phyloP scores from a whole-genome alignment of 192 early-diverging fungal genomes.

The Funneliformis geosporum region DNA sequence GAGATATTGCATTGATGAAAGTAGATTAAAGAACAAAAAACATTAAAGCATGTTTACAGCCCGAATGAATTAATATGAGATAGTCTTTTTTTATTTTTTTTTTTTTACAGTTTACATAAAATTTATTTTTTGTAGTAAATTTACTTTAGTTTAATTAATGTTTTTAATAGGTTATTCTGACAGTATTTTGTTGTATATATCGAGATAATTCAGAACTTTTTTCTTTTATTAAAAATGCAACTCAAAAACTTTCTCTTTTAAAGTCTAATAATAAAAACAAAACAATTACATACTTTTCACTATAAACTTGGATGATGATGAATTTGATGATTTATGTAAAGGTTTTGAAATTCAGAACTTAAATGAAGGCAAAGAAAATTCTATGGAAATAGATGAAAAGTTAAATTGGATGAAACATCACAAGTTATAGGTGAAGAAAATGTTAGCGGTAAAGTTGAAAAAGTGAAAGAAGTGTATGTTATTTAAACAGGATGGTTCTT shows the following conservation, averaged over 20 bases:
- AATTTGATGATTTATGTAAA: not conserved
- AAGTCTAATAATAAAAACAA: slow-evolving; percentile 38
- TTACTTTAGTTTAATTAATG: not conserved
- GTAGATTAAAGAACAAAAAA: slow-evolving; percentile 55
- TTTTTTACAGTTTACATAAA: not conserved
- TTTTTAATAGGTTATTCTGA: slow-evolving; percentile 33
- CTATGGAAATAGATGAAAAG: slow-evolving; percentile 29
- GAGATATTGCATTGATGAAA: slow-evolving; percentile 60
- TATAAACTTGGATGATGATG: not conserved
- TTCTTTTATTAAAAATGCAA: slow-evolving; percentile 35
- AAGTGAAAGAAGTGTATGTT: slow-evolving; percentile 52
- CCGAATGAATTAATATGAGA: slow-evolving; percentile 45
- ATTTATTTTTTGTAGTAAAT: not conserved
- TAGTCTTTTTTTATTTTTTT: too few relatives aligned
- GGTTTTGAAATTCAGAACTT: not conserved
- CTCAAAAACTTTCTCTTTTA: slow-evolving; percentile 3
- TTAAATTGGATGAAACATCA: slow-evolving; percentile 23
- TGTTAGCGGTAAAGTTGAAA: slow-evolving; percentile 43
- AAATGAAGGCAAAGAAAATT: not conserved
- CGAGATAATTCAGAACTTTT: too few relatives aligned
- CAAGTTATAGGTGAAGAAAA: slow-evolving; percentile 45
- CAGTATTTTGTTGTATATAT: slow-evolving; percentile 51
- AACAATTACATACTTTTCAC: not conserved
- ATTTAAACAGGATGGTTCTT: slow-evolving; percentile 61
- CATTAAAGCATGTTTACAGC: slow-evolving; percentile 37